phyloP scores from a whole-genome alignment of 2,329 filamentous ascomycete species.

The Aspergillus sp. region DNA sequence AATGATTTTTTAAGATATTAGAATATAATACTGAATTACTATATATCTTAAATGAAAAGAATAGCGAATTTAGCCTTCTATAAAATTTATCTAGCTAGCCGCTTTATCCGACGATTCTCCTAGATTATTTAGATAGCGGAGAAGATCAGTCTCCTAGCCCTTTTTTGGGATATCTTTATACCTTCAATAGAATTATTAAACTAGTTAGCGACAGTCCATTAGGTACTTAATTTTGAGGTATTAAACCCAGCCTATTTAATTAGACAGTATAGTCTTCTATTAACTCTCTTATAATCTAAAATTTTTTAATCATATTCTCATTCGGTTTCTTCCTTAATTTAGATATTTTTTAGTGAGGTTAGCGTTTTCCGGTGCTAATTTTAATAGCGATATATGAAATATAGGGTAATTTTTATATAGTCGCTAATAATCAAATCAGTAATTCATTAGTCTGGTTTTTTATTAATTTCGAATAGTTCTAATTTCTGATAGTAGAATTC shows the following conservation, averaged over 20 bases:
- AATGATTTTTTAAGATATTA: not conserved
- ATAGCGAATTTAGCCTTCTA: not conserved
- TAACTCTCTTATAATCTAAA: not conserved
- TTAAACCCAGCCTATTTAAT: not conserved
- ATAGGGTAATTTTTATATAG: no score
- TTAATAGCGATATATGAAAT: no score
- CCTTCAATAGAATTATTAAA: not conserved
- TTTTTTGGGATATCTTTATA: not conserved
- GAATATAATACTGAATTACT: no score
- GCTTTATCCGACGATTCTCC: not conserved
- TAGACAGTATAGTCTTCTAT: not conserved
- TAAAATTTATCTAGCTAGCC: no score
- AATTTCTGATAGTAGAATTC: not conserved
- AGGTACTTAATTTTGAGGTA: slow-evolving; percentile 1
- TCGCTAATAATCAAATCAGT: no score
- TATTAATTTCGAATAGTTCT: no score
- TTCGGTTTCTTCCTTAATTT: not conserved
- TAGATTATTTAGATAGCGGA: not conserved
- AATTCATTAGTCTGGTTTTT: no score
- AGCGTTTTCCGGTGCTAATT: not conserved
- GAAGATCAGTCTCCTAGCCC: not conserved
- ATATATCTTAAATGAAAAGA: no score
- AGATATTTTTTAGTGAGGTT: not conserved
- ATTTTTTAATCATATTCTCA: not conserved
- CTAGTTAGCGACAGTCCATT: not conserved